phyloP scores from a whole-genome alignment of 441 rosid species.

The Erodium moschatum region DNA sequence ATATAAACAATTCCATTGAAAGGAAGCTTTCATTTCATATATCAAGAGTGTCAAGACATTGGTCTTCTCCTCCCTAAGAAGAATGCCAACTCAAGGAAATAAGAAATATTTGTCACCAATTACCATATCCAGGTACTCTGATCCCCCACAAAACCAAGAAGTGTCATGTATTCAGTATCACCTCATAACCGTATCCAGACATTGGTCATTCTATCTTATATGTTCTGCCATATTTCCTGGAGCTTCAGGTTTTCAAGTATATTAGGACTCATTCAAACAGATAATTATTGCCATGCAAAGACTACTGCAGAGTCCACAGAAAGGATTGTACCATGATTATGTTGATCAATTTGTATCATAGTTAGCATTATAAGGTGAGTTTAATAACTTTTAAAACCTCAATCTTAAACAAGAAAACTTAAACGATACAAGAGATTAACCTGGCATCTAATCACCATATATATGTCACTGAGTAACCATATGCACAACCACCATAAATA shows the following conservation, averaged over 20 bases:
- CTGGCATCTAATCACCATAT: background rate
- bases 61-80: background rate
- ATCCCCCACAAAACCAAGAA: background rate
- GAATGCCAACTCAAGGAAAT: conserved; percentile 1
- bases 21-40: background rate
- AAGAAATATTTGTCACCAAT: background rate
- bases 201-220: background rate
- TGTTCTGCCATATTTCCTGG: background rate
- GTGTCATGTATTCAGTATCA: background rate
- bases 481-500: conserved; percentile 10
- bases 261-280: background rate
- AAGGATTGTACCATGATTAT: background rate
- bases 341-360: background rate
- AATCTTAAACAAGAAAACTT: background rate
- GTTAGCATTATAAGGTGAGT: background rate
- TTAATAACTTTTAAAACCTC: background rate
- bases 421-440: background rate
- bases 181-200: background rate
- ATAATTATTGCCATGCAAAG: background rate
- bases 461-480: conserved; percentile 9
- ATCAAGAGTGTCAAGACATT: background rate
- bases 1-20: background rate
- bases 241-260: conserved; percentile 2
- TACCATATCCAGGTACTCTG: background rate
- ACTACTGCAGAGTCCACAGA: background rate